Evolutionary conservation across 495 filamentous ascomycete species (phyloP), one percentile per base, ranked within the genome.

Genomic region (Bryoglossum gracile): DNA sequence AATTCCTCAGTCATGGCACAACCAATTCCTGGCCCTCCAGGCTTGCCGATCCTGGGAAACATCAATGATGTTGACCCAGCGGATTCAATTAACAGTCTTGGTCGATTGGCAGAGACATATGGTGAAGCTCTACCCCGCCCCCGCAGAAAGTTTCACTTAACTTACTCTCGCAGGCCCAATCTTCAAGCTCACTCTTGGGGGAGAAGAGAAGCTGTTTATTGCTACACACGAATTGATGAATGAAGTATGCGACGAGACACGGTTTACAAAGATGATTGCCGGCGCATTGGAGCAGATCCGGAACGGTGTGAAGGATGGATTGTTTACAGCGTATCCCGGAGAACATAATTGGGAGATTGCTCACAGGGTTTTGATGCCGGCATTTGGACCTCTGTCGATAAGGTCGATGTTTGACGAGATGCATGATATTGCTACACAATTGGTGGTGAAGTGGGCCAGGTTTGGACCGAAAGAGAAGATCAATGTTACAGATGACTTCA

Each of bases 361-460:
- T 10, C 86, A 89, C 58, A 68, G 86, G n/a, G 73, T 86, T 58
- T 56, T 77, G n/a, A 44, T 56, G 48, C 53, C 51, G 3, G 83
- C 79, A 3, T 87, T 92, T 61, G 85, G 84, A 0, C 86, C 86
- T 2, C 54, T 86, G 24, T 68, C 76, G 8, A 82, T 92, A 56
- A 73, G 75, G 53, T 67, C 61, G 41, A 89, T 88, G 84, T 87
- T 83, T 54, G 67, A 74, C 48, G 81, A 83, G 46, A 89, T 89
- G 84, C 78, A 83, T 48, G 86, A 88, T 56, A 77, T 88, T 39
- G 73, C 81, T 0, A 66, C 65, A 0, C 84, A 91, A 50, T 66
- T 89, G n/a, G 72, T 76, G 8, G 70, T 86, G 53, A 88, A 88
- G 64, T 89, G 83, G 82, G 83, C 81, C 13, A 76, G 84, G 22